Evolutionary conservation across 345 rosid genomes (phyloP).

Genomic region (Combretum micranthum): DNA sequence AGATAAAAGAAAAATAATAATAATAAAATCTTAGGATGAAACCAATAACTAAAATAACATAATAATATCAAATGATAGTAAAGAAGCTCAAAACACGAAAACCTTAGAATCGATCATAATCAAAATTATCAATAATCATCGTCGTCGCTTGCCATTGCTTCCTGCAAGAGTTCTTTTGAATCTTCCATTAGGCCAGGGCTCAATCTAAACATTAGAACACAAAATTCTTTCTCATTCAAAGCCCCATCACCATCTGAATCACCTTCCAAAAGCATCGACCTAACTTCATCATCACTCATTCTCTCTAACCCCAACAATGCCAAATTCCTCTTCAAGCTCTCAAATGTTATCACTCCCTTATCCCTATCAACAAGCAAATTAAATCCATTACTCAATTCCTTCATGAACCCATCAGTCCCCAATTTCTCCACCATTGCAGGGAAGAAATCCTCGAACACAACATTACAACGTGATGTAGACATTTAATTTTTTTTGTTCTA

Average conservation of each 20-base stretch:
- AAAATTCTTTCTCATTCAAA: conserved; percentile 44
- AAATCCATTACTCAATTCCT: conserved; percentile 48
- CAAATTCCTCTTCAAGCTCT: conserved; percentile 47
- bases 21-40: too few species aligned
- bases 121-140: too few species aligned
- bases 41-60: too few species aligned
- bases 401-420: conserved; percentile 52
- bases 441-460: conserved; percentile 47
- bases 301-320: conserved; percentile 32
- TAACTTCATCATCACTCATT: conserved; percentile 41
- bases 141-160: conserved; percentile 13
- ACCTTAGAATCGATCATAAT: too few species aligned
- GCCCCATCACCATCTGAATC: conserved; percentile 56
- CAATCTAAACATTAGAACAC: conserved; percentile 54
- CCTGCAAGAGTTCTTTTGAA: conserved; percentile 26
- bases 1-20: too few species aligned
- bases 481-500: too few species aligned
- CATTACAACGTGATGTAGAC: not conserved
- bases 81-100: too few species aligned
- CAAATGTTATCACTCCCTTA: conserved; percentile 38
- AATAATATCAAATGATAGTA: too few species aligned
- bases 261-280: conserved; percentile 47
- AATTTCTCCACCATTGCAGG: conserved; percentile 51
- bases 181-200: conserved; percentile 46
- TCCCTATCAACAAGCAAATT: conserved; percentile 37